phyloP scores from a whole-genome alignment of 1,284 basidiomycete species.

The Tylopilus microsporus region DNA sequence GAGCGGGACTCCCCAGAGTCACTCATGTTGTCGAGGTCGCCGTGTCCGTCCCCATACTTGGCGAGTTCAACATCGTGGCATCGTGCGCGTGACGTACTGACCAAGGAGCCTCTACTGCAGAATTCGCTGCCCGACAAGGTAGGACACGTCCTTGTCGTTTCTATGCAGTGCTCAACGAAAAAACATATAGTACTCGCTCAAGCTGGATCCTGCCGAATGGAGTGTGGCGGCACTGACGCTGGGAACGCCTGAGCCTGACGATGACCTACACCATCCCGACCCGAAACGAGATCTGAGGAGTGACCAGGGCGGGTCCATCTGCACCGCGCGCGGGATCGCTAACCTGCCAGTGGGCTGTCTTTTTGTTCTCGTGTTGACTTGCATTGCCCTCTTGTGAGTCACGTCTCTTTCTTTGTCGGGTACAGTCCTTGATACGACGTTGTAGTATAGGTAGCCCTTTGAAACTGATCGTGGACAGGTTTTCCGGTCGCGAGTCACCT shows the following conservation, averaged over 20 bases:
- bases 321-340: constrained; percentile 37
- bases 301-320: constrained; percentile 39
- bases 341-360: constrained; percentile 43
- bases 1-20: constrained; percentile 18
- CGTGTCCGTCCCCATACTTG: constrained; percentile 26
- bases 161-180: neutral
- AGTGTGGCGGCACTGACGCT: constrained; percentile 24
- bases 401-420: neutral
- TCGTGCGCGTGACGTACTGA: constrained; percentile 1
- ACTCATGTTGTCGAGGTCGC: constrained; percentile 17
- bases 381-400: constrained; percentile 36
- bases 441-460: constrained; percentile 22
- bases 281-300: constrained; percentile 33
- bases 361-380: constrained; percentile 32
- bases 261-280: constrained; percentile 32
- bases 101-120: constrained; percentile 4
- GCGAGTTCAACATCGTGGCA: constrained; percentile 15
- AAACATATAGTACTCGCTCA: constrained; percentile 25
- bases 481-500: constrained; percentile 36
- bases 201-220: constrained; percentile 31
- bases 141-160: neutral
- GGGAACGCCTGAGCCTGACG: constrained; percentile 28
- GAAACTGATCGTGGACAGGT: constrained; percentile 14
- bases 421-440: neutral
- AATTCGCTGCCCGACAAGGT: constrained; percentile 30